Percentiles rank a stretch among this genome's conserved stretches.
phyloP scores from a whole-genome alignment of 768 basidiomycete genomes.

The Agrocybe pediades region DNA sequence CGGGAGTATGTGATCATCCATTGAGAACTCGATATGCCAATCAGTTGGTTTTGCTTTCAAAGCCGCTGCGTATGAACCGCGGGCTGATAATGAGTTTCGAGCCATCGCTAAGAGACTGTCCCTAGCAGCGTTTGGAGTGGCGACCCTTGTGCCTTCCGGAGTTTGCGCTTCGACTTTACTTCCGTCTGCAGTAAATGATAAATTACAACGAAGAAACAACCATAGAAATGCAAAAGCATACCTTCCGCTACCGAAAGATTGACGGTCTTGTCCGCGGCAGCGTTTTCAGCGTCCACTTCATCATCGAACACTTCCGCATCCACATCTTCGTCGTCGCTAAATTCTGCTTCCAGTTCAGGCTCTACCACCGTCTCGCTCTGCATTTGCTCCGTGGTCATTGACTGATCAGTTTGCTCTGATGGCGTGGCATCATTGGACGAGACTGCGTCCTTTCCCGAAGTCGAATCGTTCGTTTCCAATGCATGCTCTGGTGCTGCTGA shows the following conservation, averaged over 20 bases:
- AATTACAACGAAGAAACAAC: constrained; percentile 1
- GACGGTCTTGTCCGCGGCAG: constrained; percentile 80
- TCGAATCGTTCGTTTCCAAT: constrained; percentile 11
- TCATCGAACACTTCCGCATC: constrained; percentile 91
- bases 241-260: constrained; percentile 82
- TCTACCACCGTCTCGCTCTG: constrained; percentile 64
- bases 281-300: constrained; percentile 74
- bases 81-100: constrained; percentile 30
- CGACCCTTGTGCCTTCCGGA: constrained; percentile 92
- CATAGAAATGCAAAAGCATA: constrained; percentile 27
- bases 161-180: constrained; percentile 96
- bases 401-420: constrained; percentile 9
- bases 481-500: constrained; percentile 14
- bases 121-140: constrained; percentile 73
- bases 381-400: constrained; percentile 36
- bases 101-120: constrained; percentile 35
- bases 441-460: constrained; percentile 5
- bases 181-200: constrained; percentile 58
- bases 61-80: constrained; percentile 90
- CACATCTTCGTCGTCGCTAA: constrained; percentile 86
- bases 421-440: constrained; percentile 7
- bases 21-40: constrained; percentile 96
- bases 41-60: constrained; percentile 91
- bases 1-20: constrained; percentile 85
- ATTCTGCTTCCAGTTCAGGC: constrained; percentile 68